Percentiles rank a stretch among this genome's conserved stretches.
These are phyloP conservation scores for Jatropha multifida DNA, from an alignment of 441 rosid species.

Conservation along the genomic window DNA sequence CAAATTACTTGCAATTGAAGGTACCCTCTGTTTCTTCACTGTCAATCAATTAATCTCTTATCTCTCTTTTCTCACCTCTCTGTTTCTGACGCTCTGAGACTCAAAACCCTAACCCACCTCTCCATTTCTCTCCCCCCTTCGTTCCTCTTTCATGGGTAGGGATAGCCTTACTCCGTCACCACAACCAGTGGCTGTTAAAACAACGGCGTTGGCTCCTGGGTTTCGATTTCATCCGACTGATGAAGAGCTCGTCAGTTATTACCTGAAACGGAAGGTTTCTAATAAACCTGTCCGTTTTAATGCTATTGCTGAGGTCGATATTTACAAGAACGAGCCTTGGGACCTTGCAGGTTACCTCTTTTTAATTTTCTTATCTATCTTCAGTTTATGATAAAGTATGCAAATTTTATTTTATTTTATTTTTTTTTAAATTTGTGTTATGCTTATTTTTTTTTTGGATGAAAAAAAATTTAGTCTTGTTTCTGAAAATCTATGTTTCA, in stretches of 20 bases:
- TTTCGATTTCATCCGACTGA: slow-evolving; percentile 90
- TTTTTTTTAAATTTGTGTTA: neutral
- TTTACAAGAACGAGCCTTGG: slow-evolving; percentile 90
- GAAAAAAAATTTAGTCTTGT: neutral
- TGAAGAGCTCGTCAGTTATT: slow-evolving; percentile 76
- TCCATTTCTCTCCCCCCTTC: neutral
- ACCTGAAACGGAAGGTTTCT: slow-evolving; percentile 78
- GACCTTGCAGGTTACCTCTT: slow-evolving; percentile 60
- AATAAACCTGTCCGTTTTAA: slow-evolving; percentile 65
- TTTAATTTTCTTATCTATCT: neutral
- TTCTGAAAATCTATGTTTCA: neutral
- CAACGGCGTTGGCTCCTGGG: slow-evolving; percentile 84
- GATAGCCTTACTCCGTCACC: slow-evolving; percentile 32
- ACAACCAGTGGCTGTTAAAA: slow-evolving; percentile 16
- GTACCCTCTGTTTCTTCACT: slow-evolving; percentile 47
- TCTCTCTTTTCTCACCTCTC: slow-evolving; percentile 13
- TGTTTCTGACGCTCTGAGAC: slow-evolving; percentile 10
- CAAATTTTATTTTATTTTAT: neutral
- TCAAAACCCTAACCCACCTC: slow-evolving; percentile 20
- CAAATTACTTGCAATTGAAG: slow-evolving; percentile 81
- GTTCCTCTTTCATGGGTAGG: slow-evolving; percentile 32
- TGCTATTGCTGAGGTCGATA: slow-evolving; percentile 78
- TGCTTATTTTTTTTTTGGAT: neutral
- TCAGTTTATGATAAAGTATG: neutral
- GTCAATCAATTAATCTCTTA: slow-evolving; percentile 40